A percentile compares a stretch with the other conserved stretches of the same genome.
Evolutionary conservation across 306 rosid genomes (phyloP).

Genomic region (Sicyos baderoa): DNA sequence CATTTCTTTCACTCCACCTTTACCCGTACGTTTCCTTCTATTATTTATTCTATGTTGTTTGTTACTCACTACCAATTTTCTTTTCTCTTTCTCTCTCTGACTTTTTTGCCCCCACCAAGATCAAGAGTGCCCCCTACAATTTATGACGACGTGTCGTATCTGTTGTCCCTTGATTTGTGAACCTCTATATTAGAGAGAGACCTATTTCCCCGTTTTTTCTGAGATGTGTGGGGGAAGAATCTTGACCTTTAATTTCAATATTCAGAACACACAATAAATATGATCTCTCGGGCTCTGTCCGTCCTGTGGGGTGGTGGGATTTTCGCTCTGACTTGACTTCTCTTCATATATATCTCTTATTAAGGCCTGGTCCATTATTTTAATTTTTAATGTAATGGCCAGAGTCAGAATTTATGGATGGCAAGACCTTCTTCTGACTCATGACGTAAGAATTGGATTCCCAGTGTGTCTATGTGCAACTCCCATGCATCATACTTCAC

Average conservation of each 20-base stretch:
- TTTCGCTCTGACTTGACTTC: slow-evolving; percentile 27
- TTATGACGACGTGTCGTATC: slow-evolving; percentile 19
- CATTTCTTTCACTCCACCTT: slow-evolving; percentile 69
- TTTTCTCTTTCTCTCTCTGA: not conserved
- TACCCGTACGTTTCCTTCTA: slow-evolving; percentile 60
- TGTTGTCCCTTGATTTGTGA: slow-evolving; percentile 17
- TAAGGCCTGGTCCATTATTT: slow-evolving; percentile 37
- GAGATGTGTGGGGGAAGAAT: slow-evolving; percentile 22
- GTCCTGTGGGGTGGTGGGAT: slow-evolving; percentile 26
- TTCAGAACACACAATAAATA: slow-evolving; percentile 29
- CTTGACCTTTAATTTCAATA: slow-evolving; percentile 25
- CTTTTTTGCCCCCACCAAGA: not conserved
- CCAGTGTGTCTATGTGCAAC: slow-evolving; percentile 34
- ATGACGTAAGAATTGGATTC: slow-evolving; percentile 35
- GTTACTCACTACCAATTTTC: not conserved
- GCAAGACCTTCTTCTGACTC: slow-evolving; percentile 38
- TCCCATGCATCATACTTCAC: slow-evolving; percentile 35
- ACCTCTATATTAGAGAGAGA: not conserved
- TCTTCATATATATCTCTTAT: not conserved
- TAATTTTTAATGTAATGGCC: slow-evolving; percentile 30
- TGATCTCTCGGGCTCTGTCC: slow-evolving; percentile 26
- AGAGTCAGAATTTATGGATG: slow-evolving; percentile 42
- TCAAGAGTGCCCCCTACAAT: slow-evolving; percentile 12
- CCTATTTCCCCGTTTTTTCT: not conserved
- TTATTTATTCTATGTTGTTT: slow-evolving; percentile 5